Base-by-base conservation (phyloP, 805 yeast genomes). In the Pichia eremophila region DNA sequence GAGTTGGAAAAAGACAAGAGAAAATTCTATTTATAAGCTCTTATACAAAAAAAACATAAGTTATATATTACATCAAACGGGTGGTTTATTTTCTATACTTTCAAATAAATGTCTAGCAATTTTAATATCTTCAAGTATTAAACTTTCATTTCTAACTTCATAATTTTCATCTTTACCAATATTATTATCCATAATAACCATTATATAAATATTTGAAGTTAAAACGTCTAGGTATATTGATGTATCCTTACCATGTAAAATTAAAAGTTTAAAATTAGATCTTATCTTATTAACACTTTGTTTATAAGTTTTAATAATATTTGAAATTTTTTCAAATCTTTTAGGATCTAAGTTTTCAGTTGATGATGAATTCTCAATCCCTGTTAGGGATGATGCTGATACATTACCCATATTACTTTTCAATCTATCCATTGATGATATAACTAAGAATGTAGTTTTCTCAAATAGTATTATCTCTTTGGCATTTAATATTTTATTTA, bases 1-100 rank as follows among this genome's bases (percentile, higher is more conserved):
- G 95, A 86, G 54, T 90, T 93, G 98, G 98, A 93, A 65, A 83
- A 84, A 59, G 97, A 91, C 65, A 91, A 90, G 80, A 81, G 82
- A 68, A 89, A 87, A 77, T 91, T 91, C 63, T 83, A 88, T 61
- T 69, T 91, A 56, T 91, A 48, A 14, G 25, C n/a, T n/a, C n/a
- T n/a, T n/a, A n/a, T n/a, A n/a, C n/a, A n/a, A n/a, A n/a, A n/a
- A n/a, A n/a, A n/a, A n/a, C n/a, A n/a, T n/a, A 17, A 34, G 32
- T 29, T 29, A 8, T 29, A 29, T 29, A 5, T 5, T 22, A 22
- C 4, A 22, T 22, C 6, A 22, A 22, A 22, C 25, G 25, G 25
- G 25, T 22, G 25, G 39, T 40, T 48, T 45, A 18, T 48, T 49
- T 49, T 63, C 66, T 37, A 65, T 61, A 43, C 51, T 54, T 46